phyloP scores from a whole-genome alignment of 352 stramenopile genomes.

The Phytophthora crassamura region DNA sequence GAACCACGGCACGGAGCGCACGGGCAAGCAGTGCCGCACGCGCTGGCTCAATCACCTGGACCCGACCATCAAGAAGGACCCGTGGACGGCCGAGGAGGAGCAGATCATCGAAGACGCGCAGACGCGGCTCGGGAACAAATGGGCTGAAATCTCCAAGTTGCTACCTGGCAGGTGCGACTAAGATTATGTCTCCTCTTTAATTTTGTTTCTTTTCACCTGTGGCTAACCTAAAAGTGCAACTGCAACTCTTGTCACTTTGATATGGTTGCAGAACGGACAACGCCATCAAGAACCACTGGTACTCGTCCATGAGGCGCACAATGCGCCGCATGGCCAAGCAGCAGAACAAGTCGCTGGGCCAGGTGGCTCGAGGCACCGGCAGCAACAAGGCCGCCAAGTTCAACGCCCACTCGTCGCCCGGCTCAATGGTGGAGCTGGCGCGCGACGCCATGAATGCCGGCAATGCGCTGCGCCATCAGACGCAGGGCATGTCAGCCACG shows the following conservation, averaged over 20 bases:
- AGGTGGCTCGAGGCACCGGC: slow-evolving; percentile 17
- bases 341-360: slow-evolving; percentile 74
- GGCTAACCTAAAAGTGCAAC: neutral
- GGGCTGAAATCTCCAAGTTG: slow-evolving; percentile 98
- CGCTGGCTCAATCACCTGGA: slow-evolving; percentile 88
- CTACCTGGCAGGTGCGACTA: slow-evolving; percentile 87
- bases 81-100: slow-evolving; percentile 91
- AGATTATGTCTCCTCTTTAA: no score
- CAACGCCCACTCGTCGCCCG: slow-evolving; percentile 33
- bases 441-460: slow-evolving; percentile 41
- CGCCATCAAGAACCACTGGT: slow-evolving; percentile 92
- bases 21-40: slow-evolving; percentile 85
- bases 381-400: slow-evolving; percentile 41
- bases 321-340: slow-evolving; percentile 91
- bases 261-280: slow-evolving; percentile 73
- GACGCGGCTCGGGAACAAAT: slow-evolving; percentile 95
- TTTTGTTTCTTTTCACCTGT: neutral
- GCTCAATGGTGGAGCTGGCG: slow-evolving; percentile 39
- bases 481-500: slow-evolving; percentile 61
- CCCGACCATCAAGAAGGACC: slow-evolving; percentile 88
- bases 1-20: slow-evolving; percentile 85
- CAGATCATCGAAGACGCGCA: slow-evolving; percentile 91
- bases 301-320: slow-evolving; percentile 91
- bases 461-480: slow-evolving; percentile 42
- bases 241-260: neutral